Conservation (phyloP, 306 rosid species). For the Cajanus cajan region DNA sequence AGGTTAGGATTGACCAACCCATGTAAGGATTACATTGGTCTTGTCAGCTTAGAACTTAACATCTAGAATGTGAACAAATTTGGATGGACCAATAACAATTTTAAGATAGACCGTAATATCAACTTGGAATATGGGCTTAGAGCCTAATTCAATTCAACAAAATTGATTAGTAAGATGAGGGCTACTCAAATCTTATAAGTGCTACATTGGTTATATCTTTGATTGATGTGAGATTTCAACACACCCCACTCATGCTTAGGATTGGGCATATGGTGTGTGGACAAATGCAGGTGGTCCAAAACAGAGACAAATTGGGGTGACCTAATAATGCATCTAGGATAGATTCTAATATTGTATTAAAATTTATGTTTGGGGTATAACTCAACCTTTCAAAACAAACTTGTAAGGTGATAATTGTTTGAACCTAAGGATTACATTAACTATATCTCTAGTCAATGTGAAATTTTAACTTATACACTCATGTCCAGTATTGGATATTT, state of each 20-base stretch:
- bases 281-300: neutral
- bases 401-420: neutral
- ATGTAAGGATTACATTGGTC: neutral
- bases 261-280: neutral
- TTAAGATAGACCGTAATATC: neutral
- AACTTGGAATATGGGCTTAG: neutral
- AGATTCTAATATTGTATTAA: neutral
- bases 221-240: neutral
- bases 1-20: neutral
- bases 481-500: neutral
- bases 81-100: neutral
- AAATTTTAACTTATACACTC: neutral
- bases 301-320: neutral
- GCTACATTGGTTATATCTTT: neutral
- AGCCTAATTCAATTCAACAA: neutral
- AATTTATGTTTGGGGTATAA: neutral
- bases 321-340: neutral
- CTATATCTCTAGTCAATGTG: neutral
- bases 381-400: neutral
- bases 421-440: neutral
- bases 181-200: neutral
- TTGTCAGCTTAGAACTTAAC: neutral
- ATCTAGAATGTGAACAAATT: neutral
- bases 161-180: too few species aligned
- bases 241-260: neutral